Evolutionary conservation across 176 grass and related monocot species (phyloP).

Genomic region (Aegilops bicornis): DNA sequence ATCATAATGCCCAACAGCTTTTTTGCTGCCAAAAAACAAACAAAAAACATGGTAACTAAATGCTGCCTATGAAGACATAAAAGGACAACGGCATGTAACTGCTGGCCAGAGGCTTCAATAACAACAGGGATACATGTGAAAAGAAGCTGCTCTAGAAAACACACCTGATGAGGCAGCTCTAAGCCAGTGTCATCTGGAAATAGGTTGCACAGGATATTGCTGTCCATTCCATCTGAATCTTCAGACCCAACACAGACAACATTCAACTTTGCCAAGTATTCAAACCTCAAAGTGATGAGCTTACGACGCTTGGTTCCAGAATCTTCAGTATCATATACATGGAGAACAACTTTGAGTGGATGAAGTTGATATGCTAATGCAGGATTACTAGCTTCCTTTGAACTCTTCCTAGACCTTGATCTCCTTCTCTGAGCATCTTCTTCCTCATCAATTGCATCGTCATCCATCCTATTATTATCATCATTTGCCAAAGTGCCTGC

Average conservation of each 20-base stretch:
- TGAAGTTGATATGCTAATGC: conserved; percentile 69
- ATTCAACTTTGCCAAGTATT: conserved; percentile 93
- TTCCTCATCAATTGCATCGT: conserved; percentile 87
- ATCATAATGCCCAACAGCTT: not conserved
- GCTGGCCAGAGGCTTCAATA: not conserved
- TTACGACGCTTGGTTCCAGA: conserved; percentile 44
- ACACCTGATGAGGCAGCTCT: conserved; percentile 89
- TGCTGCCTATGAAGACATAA: not conserved
- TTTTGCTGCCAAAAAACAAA: not conserved
- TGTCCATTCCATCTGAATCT: conserved; percentile 60
- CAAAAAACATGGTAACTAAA: not conserved
- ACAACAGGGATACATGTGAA: conserved; percentile 11
- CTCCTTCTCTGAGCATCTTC: conserved; percentile 95
- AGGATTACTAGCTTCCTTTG: conserved; percentile 67
- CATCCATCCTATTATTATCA: conserved; percentile 69
- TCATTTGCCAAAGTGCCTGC: conserved; percentile 60
- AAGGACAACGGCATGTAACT: not conserved
- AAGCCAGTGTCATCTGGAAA: conserved; percentile 95
- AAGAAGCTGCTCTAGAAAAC: not conserved
- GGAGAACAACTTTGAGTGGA: conserved; percentile 82
- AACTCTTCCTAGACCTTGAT: conserved; percentile 74
- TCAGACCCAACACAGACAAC: conserved; percentile 88
- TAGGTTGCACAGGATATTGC: conserved; percentile 86
- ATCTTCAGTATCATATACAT: conserved; percentile 68
- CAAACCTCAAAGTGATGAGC: conserved; percentile 65